A percentile compares a stretch with the other conserved stretches of the same genome.
Conservation (phyloP, 2,329 filamentous ascomycete genomes). For the Rhynchosporium secalis region DNA sequence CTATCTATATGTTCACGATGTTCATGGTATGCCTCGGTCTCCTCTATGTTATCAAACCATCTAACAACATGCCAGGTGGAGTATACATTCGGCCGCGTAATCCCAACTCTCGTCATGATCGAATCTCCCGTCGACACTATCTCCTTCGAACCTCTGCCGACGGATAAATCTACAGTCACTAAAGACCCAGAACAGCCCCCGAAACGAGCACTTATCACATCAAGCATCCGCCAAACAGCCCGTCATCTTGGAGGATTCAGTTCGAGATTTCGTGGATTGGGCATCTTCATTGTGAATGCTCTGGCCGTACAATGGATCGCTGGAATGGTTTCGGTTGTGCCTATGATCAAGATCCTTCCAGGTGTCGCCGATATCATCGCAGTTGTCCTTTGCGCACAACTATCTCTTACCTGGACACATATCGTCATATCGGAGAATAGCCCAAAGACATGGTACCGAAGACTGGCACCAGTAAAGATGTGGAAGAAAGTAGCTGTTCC, state of each 20-base stretch:
- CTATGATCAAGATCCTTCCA: slow-evolving; percentile 39
- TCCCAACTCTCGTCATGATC: slow-evolving; percentile 63
- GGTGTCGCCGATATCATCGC: slow-evolving; percentile 56
- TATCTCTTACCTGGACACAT: slow-evolving; percentile 81
- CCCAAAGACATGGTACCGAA: slow-evolving; percentile 58
- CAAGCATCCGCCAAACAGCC: slow-evolving; percentile 57
- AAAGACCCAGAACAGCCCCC: slow-evolving; percentile 47
- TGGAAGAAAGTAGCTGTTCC: slow-evolving; percentile 71
- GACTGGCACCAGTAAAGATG: slow-evolving; percentile 65
- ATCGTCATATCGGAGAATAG: slow-evolving; percentile 75
- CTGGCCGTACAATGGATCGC: slow-evolving; percentile 39
- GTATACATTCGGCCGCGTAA: slow-evolving; percentile 61
- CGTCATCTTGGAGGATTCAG: slow-evolving; percentile 66
- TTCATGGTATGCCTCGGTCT: slow-evolving; percentile 25
- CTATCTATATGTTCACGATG: slow-evolving; percentile 18
- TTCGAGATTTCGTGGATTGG: slow-evolving; percentile 69
- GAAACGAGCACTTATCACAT: slow-evolving; percentile 59
- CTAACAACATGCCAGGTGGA: slow-evolving; percentile 42
- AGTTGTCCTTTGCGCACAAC: slow-evolving; percentile 62
- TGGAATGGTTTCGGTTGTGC: slow-evolving; percentile 46
- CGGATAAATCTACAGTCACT: slow-evolving; percentile 36
- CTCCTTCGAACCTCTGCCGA: slow-evolving; percentile 46
- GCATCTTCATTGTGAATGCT: slow-evolving; percentile 49
- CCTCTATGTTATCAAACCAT: neutral
- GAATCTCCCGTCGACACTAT: slow-evolving; percentile 55